Percentiles rank a stretch among this genome's conserved stretches.
phyloP scores from a whole-genome alignment of 2,329 filamentous ascomycete genomes.

The Neonectria ditissima region DNA sequence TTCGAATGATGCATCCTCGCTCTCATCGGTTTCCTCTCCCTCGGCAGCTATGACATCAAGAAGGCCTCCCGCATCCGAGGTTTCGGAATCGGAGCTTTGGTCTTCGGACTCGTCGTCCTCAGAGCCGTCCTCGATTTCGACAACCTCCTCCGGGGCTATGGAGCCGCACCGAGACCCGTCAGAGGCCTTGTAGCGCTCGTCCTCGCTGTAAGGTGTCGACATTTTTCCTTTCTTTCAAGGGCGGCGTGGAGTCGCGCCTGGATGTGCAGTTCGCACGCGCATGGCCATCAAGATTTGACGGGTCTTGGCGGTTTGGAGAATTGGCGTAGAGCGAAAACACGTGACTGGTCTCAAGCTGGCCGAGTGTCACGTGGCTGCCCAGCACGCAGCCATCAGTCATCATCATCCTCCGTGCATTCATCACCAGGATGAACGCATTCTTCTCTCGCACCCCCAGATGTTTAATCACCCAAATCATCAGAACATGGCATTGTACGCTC shows the following conservation, averaged over 20 bases:
- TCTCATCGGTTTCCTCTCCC: constrained; percentile 37
- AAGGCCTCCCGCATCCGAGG: constrained; percentile 37
- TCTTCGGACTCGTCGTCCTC: constrained; percentile 5
- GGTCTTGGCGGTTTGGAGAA: background rate
- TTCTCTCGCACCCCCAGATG: too few species aligned
- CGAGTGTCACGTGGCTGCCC: constrained; percentile 1
- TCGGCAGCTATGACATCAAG: constrained; percentile 43
- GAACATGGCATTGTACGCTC: too few species aligned
- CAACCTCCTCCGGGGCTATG: background rate
- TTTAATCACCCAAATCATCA: too few species aligned
- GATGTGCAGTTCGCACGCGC: constrained; percentile 13
- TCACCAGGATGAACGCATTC: too few species aligned
- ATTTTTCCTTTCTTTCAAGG: constrained; percentile 19
- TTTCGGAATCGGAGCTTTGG: constrained; percentile 19
- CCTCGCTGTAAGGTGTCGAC: constrained; percentile 9
- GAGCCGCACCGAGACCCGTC: background rate
- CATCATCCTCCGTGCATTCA: too few species aligned
- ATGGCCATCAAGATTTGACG: constrained; percentile 5
- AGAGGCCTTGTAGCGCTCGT: constrained; percentile 5
- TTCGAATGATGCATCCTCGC: constrained; percentile 12
- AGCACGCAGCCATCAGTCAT: too few species aligned
- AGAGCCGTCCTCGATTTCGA: constrained; percentile 4
- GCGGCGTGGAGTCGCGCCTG: constrained; percentile 8
- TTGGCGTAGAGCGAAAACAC: constrained; percentile 20
- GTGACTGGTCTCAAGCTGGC: background rate